Evolutionary conservation across 129 eudicot genomes (phyloP).

Genomic region (Flaveria linearis): DNA sequence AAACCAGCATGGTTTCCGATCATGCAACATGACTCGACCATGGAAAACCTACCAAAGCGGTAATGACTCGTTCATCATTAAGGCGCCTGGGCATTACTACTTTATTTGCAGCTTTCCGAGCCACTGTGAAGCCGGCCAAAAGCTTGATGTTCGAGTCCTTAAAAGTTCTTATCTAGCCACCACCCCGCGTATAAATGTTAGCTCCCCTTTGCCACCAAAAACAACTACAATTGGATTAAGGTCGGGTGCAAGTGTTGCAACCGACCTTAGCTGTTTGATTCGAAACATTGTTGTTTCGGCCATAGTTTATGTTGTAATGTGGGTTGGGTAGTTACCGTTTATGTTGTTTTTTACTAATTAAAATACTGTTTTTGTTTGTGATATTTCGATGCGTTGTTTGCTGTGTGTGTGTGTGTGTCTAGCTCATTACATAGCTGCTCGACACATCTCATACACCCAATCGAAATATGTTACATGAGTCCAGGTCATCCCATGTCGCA

Average conservation of each 20-base stretch:
- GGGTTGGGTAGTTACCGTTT: conserved; percentile 13
- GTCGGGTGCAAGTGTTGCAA: conserved; percentile 7
- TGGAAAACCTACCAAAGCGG: conserved; percentile 39
- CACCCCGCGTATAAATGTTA: not conserved
- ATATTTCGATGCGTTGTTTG: not conserved
- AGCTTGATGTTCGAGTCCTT: conserved; percentile 51
- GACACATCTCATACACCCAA: no score
- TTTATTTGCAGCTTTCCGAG: conserved; percentile 50
- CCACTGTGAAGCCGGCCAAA: conserved; percentile 54
- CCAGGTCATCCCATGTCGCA: no score
- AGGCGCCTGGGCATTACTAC: conserved; percentile 49
- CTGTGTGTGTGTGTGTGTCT: no score
- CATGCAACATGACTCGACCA: conserved; percentile 37
- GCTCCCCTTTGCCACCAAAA: conserved; percentile 25
- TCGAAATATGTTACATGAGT: no score
- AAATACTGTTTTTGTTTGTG: not conserved
- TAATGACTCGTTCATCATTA: conserved; percentile 43
- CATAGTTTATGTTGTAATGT: not conserved
- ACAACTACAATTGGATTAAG: conserved; percentile 1
- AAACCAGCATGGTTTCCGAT: conserved; percentile 33
- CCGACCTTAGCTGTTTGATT: conserved; percentile 3
- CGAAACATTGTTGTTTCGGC: conserved; percentile 8
- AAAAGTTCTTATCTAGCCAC: conserved; percentile 18
- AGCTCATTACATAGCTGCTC: no score
- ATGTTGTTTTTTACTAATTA: conserved; percentile 4